Conservation (phyloP, 345 rosid genomes). For the Euphorbia peplus region DNA sequence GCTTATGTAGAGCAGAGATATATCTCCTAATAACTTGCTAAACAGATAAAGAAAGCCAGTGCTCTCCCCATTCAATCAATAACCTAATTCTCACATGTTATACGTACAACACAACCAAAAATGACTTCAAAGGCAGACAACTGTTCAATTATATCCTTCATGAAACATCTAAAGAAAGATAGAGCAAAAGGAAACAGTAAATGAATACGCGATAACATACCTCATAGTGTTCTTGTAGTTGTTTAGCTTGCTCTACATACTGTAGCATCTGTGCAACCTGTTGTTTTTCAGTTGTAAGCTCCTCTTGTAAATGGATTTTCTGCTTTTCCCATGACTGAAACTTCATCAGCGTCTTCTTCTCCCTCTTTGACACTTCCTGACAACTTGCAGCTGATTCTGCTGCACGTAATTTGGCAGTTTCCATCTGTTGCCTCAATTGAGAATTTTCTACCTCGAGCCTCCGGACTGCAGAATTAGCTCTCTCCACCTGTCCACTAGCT, state of each 20-base stretch:
- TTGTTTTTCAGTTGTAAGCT: conserved; percentile 54
- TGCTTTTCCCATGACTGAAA: conserved; percentile 82
- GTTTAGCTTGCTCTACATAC: conserved; percentile 52
- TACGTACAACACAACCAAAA: conserved; percentile 3
- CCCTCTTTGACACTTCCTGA: conserved; percentile 71
- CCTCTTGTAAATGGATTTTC: conserved; percentile 65
- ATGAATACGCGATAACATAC: conserved; percentile 32
- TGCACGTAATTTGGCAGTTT: conserved; percentile 62
- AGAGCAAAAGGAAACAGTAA: conserved; percentile 5
- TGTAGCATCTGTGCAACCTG: conserved; percentile 45
- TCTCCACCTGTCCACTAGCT: conserved; percentile 76
- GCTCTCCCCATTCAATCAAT: conserved; percentile 14
- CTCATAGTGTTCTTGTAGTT: conserved; percentile 46
- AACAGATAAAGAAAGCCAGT: conserved; percentile 9
- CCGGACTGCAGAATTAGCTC: conserved; percentile 61
- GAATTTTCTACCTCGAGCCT: conserved; percentile 80
- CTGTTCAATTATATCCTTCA: not conserved
- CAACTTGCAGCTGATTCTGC: conserved; percentile 67
- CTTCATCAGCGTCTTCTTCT: conserved; percentile 57
- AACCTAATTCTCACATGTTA: conserved; percentile 12
- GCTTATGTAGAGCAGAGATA: not conserved
- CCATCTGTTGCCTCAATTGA: conserved; percentile 65
- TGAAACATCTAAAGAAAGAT: conserved; percentile 7
- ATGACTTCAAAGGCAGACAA: conserved; percentile 6
- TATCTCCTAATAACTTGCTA: conserved; percentile 11